Evolutionary conservation across 805 yeast genomes (phyloP).

Genomic region (Lipomyces yamanashiensis): DNA sequence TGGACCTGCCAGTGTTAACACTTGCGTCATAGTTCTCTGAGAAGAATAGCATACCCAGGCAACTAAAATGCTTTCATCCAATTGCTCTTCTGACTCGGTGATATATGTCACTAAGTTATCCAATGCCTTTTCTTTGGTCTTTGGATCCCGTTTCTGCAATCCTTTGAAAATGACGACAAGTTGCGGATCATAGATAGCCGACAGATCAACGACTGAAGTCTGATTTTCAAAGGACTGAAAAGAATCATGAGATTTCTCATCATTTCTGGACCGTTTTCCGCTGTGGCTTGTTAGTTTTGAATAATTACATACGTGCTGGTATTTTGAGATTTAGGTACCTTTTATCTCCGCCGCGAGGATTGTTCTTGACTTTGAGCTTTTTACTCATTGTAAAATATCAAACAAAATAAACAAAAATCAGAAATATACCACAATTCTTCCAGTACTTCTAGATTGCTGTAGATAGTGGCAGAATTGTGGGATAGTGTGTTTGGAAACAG

Average conservation of each 20-base stretch:
- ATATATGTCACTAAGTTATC: slow-evolving; percentile 54
- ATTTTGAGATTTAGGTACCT: slow-evolving; percentile 3
- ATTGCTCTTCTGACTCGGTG: slow-evolving; percentile 40
- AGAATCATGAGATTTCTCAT: neutral
- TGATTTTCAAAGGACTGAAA: slow-evolving; percentile 1
- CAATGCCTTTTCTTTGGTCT: slow-evolving; percentile 84
- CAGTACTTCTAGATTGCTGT: neutral
- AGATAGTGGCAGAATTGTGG: neutral
- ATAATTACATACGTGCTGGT: neutral
- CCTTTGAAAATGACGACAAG: slow-evolving; percentile 73
- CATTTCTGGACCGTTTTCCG: slow-evolving; percentile 1
- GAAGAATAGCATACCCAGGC: slow-evolving; percentile 51
- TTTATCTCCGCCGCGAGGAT: slow-evolving; percentile 16
- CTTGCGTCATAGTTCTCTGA: neutral
- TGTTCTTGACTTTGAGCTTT: slow-evolving; percentile 29
- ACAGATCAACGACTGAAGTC: slow-evolving; percentile 22
- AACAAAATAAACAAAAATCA: neutral
- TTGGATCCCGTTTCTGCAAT: slow-evolving; percentile 74
- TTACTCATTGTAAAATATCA: slow-evolving; percentile 22
- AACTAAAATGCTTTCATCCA: slow-evolving; percentile 67
- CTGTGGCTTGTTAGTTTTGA: neutral
- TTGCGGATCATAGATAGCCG: slow-evolving; percentile 48
- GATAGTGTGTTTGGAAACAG: too few species aligned
- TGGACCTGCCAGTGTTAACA: slow-evolving; percentile 49
- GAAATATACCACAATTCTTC: neutral